A percentile compares a stretch with the other conserved stretches of the same genome.
phyloP scores from a whole-genome alignment of 2,329 filamentous ascomycete species.

The Talaromyces sp. region DNA sequence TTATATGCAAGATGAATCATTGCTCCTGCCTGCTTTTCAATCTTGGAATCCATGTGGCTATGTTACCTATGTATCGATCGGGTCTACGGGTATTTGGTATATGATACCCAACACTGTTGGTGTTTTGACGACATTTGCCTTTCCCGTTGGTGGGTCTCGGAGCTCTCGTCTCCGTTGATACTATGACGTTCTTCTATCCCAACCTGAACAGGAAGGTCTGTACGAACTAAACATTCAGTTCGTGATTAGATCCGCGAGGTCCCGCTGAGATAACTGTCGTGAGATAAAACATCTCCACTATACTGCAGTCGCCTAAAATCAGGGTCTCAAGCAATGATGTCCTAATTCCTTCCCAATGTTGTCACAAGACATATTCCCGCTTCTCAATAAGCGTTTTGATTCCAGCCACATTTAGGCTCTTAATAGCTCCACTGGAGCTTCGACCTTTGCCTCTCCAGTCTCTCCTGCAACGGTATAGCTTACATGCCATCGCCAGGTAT shows the following conservation, averaged over 20 bases:
- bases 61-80: too few relatives aligned
- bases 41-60: background rate
- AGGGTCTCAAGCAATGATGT: too few relatives aligned
- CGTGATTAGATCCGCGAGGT: background rate
- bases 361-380: too few relatives aligned
- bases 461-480: background rate
- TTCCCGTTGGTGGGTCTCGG: slow-evolving; percentile 1
- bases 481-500: background rate
- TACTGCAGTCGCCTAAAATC: too few relatives aligned
- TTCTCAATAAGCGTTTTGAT: too few relatives aligned
- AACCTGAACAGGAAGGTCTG: background rate
- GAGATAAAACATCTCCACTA: background rate
- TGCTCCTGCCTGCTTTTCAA: too few relatives aligned
- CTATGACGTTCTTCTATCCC: background rate
- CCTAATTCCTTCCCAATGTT: too few relatives aligned
- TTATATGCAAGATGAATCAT: too few relatives aligned
- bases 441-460: background rate
- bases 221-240: background rate
- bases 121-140: background rate
- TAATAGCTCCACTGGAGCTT: background rate
- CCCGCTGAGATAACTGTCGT: background rate
- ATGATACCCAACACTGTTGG: background rate
- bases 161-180: background rate
- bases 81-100: background rate
- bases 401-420: background rate